These are phyloP conservation scores for Acmispon strigosus DNA, from an alignment of 306 rosid species.

Conservation along the genomic window DNA sequence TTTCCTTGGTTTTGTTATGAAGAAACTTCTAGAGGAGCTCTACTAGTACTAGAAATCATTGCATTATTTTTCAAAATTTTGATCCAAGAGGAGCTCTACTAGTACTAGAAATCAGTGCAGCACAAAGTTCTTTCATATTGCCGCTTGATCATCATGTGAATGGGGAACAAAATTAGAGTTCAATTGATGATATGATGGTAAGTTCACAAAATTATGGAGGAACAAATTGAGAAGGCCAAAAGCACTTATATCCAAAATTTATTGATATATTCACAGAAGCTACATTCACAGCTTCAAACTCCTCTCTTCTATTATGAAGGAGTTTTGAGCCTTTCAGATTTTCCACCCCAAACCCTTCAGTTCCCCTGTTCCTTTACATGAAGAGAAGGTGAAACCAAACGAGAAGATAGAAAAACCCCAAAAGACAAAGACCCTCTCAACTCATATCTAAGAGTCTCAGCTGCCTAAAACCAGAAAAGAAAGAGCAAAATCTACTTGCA, in stretches of 20 bases:
- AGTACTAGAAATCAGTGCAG: too few relatives aligned
- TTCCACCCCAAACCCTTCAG: not conserved
- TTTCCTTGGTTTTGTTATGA: too few relatives aligned
- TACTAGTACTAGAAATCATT: too few relatives aligned
- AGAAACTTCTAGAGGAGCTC: too few relatives aligned
- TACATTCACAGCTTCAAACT: not conserved
- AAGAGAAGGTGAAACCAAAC: not conserved
- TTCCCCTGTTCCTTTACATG: not conserved
- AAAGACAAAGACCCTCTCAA: not conserved
- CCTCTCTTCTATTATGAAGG: not conserved
- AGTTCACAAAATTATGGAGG: too few relatives aligned
- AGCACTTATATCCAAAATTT: not conserved
- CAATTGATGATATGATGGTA: too few relatives aligned
- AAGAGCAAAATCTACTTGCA: conserved; percentile 5
- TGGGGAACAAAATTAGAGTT: too few relatives aligned
- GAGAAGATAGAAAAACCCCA: not conserved
- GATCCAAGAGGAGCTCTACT: too few relatives aligned
- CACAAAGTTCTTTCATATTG: too few relatives aligned
- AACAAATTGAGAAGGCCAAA: not conserved
- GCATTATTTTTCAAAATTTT: too few relatives aligned
- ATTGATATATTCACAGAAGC: conserved; percentile 7
- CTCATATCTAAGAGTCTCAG: not conserved
- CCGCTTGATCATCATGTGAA: too few relatives aligned
- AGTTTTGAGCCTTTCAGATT: not conserved
- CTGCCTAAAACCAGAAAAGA: not conserved